A percentile compares a stretch with the other conserved stretches of the same genome.
Evolutionary conservation across 495 filamentous ascomycete species (phyloP).

Genomic region (Trichocladium uniseriatum): DNA sequence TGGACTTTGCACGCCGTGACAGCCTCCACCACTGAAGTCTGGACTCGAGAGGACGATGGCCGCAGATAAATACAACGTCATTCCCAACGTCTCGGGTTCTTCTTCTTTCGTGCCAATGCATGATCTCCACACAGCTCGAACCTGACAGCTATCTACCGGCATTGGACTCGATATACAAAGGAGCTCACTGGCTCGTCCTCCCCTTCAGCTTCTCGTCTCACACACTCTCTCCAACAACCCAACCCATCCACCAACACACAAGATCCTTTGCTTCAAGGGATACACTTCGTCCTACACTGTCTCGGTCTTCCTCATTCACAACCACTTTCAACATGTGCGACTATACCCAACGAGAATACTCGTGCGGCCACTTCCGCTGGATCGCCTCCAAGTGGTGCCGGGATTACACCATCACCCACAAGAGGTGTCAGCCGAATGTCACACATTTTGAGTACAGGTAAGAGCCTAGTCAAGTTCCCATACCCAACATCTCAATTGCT

Average conservation of each 20-base stretch:
- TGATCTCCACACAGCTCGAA: conserved; percentile 1
- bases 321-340: conserved; percentile 24
- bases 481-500: too few relatives aligned
- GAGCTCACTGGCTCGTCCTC: too few relatives aligned
- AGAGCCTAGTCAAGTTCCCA: too few relatives aligned
- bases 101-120: conserved; percentile 3
- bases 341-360: conserved; percentile 31
- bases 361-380: conserved; percentile 36
- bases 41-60: conserved; percentile 4
- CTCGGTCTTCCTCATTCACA: neutral
- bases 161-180: too few relatives aligned
- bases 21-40: conserved; percentile 10
- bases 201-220: too few relatives aligned
- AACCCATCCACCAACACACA: too few relatives aligned
- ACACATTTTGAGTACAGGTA: conserved; percentile 32
- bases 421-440: conserved; percentile 33
- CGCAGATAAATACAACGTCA: conserved; percentile 22
- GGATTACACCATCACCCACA: conserved; percentile 32
- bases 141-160: neutral
- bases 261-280: too few relatives aligned
- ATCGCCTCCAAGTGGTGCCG: conserved; percentile 37
- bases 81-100: conserved; percentile 8
- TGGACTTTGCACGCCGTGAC: conserved; percentile 11
- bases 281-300: too few relatives aligned
- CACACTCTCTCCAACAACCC: too few relatives aligned